Evolutionary conservation across 192 early-diverging fungal species (phyloP).

Genomic region (Backusella tarrabulga): DNA sequence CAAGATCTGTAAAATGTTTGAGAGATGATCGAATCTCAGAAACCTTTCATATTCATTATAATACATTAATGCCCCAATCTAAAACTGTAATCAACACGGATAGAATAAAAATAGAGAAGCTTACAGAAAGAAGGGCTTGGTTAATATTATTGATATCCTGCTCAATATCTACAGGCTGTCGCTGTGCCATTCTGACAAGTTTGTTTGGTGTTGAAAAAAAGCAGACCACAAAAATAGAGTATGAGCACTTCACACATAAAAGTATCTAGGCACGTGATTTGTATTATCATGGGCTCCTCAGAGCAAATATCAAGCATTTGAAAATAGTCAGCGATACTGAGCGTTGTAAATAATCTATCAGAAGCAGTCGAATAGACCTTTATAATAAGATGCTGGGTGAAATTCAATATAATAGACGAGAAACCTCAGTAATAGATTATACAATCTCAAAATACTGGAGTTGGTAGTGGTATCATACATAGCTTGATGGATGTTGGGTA

Average conservation of each 20-base stretch:
- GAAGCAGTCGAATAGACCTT: too few species aligned
- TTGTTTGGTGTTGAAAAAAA: background rate
- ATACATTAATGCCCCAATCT: background rate
- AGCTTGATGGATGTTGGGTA: too few species aligned
- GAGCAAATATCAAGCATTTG: too few species aligned
- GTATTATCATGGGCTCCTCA: background rate
- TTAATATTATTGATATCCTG: constrained; percentile 12
- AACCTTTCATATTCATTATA: constrained; percentile 7
- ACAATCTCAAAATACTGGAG: too few species aligned
- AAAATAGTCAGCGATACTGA: too few species aligned
- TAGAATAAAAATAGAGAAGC: background rate
- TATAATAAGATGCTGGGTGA: too few species aligned
- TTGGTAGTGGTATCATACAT: too few species aligned
- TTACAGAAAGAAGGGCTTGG: background rate
- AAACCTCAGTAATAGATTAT: too few species aligned
- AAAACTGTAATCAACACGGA: background rate
- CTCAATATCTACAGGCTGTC: constrained; percentile 7
- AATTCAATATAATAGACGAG: too few species aligned
- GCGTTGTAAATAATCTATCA: too few species aligned
- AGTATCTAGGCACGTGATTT: background rate
- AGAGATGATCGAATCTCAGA: constrained; percentile 25
- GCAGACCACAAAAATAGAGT: background rate
- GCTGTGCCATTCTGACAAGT: constrained; percentile 2
- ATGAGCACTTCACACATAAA: background rate
- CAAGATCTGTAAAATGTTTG: constrained; percentile 12